Evolutionary conservation across 805 yeast genomes (phyloP).

Genomic region (Isabelozyma gotoi): DNA sequence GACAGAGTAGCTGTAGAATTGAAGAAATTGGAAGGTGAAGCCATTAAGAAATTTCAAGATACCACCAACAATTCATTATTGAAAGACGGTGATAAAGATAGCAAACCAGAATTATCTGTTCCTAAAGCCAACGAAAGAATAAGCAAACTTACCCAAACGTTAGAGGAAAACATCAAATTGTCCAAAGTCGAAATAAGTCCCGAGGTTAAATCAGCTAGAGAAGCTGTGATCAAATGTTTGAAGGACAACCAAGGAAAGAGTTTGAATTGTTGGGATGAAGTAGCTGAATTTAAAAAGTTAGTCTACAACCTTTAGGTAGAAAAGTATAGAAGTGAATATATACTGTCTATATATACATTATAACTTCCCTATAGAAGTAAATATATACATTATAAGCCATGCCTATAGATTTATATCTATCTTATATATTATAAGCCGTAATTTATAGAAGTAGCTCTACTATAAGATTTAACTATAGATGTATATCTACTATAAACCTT

Average conservation of each 20-base stretch:
- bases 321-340: background rate
- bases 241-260: constrained; percentile 61
- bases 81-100: constrained; percentile 22
- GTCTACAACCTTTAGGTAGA: constrained; percentile 30
- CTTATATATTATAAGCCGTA: too few relatives aligned
- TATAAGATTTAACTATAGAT: too few relatives aligned
- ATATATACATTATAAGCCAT: background rate
- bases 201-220: constrained; percentile 47
- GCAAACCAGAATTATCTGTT: constrained; percentile 24
- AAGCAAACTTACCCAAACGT: constrained; percentile 28
- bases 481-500: constrained; percentile 62
- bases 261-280: constrained; percentile 81
- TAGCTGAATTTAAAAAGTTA: constrained; percentile 62
- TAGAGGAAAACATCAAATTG: constrained; percentile 34
- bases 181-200: constrained; percentile 33
- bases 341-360: background rate
- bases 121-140: constrained; percentile 41
- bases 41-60: constrained; percentile 51
- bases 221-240: constrained; percentile 57
- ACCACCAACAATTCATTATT: constrained; percentile 45
- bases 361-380: background rate
- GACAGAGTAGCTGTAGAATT: constrained; percentile 62
- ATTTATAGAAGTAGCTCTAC: too few relatives aligned
- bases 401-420: too few relatives aligned
- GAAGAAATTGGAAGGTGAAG: constrained; percentile 50